A percentile compares a stretch with the other conserved stretches of the same genome.
These are phyloP conservation scores for Podospora pseudoanserina DNA, from an alignment of 495 filamentous ascomycete genomes.

Conservation along the genomic window DNA sequence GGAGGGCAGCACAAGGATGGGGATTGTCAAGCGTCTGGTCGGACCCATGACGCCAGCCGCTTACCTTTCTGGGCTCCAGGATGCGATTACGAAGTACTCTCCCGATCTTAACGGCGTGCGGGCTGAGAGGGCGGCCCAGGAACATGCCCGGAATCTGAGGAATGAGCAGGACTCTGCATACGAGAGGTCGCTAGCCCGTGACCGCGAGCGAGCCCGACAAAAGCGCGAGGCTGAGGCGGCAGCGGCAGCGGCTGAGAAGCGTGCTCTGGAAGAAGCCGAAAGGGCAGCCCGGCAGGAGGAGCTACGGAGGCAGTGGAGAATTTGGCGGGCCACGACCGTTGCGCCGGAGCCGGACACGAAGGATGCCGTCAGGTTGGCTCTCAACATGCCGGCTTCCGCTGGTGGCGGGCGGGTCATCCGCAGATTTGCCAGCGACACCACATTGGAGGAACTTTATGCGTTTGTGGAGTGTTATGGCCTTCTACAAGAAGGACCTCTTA, in stretches of 20 bases:
- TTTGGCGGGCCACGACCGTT: slow-evolving; percentile 71
- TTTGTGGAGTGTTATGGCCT: slow-evolving; percentile 90
- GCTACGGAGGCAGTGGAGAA: slow-evolving; percentile 68
- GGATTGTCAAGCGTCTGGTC: slow-evolving; percentile 68
- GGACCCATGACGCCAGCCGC: slow-evolving; percentile 63
- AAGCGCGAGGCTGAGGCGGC: slow-evolving; percentile 70
- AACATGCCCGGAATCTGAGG: slow-evolving; percentile 70
- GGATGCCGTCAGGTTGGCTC: slow-evolving; percentile 72
- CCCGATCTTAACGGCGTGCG: slow-evolving; percentile 66
- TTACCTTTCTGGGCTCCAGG: slow-evolving; percentile 67
- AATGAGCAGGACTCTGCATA: slow-evolving; percentile 88
- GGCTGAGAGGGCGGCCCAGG: slow-evolving; percentile 67
- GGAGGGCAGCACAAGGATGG: slow-evolving; percentile 80
- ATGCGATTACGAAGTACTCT: slow-evolving; percentile 64
- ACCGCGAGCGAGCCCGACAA: slow-evolving; percentile 74
- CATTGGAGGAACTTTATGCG: slow-evolving; percentile 87
- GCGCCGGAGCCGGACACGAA: slow-evolving; percentile 65
- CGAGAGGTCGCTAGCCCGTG: slow-evolving; percentile 81
- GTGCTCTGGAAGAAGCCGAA: slow-evolving; percentile 57
- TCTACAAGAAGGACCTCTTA: slow-evolving; percentile 40
- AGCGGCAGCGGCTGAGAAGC: slow-evolving; percentile 53
- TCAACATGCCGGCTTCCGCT: slow-evolving; percentile 70
- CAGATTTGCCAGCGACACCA: slow-evolving; percentile 59
- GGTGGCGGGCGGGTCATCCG: slow-evolving; percentile 62
- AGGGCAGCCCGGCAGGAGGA: slow-evolving; percentile 55